Conservation (phyloP, 208 protist species). For the Strigomonas culicis region DNA sequence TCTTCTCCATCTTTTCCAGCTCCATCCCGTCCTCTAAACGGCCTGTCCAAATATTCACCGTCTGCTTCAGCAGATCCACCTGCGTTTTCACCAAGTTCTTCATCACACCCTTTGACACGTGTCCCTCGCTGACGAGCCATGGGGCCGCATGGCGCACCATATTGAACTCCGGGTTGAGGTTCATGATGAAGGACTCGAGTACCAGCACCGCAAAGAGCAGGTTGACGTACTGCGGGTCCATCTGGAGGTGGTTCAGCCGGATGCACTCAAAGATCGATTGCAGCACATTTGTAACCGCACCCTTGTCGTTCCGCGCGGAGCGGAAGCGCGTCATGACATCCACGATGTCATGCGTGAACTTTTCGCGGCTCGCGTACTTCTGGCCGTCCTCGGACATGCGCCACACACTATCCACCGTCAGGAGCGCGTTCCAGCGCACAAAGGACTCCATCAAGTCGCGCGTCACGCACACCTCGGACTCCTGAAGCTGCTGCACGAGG, state of each 20-base stretch:
- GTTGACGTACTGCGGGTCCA: constrained; percentile 88
- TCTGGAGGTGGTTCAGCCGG: constrained; percentile 72
- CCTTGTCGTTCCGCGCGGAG: constrained; percentile 50
- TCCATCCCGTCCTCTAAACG: constrained; percentile 56
- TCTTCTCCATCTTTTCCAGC: constrained; percentile 29
- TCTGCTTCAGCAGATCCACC: constrained; percentile 55
- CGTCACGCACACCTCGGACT: constrained; percentile 52
- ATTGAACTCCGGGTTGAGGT: constrained; percentile 87
- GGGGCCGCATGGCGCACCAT: constrained; percentile 87
- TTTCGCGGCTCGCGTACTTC: constrained; percentile 42
- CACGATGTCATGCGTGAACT: constrained; percentile 47
- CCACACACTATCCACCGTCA: constrained; percentile 61
- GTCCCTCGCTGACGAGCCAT: constrained; percentile 85
- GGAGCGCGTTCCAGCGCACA: constrained; percentile 74
- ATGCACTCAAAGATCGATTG: constrained; percentile 83
- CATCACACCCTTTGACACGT: constrained; percentile 74
- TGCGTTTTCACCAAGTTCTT: constrained; percentile 76
- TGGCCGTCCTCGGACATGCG: constrained; percentile 59
- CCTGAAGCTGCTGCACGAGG: constrained; percentile 81
- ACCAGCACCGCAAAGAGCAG: constrained; percentile 90
- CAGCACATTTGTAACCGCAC: constrained; percentile 80
- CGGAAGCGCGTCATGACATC: constrained; percentile 76
- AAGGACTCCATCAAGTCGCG: constrained; percentile 84
- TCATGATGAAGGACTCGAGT: constrained; percentile 92
- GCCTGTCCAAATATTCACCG: constrained; percentile 48